Evolutionary conservation across 1,139 yeast species (phyloP), one percentile per base, ranked within the genome.

Genomic region (Spathaspora sp.): DNA sequence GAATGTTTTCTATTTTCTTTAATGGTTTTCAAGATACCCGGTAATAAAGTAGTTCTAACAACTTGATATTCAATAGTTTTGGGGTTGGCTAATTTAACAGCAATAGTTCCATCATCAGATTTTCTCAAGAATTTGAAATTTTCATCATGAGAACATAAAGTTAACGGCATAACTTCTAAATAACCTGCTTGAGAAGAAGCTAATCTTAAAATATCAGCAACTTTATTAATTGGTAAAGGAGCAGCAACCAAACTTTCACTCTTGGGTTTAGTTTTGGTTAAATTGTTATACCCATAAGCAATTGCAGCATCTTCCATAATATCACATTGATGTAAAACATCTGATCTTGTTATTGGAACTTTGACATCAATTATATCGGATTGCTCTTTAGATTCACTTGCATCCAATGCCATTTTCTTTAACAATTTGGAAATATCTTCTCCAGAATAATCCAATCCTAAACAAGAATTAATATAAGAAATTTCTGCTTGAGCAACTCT

Each of bases 281-380:
- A 78, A 65, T 89, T 89, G 70, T 91, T 88, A 76, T 86, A 95
- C 49, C 99, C 99, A 64, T 90, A 95, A 31, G 90, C 96, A 63
- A 95, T 86, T 44, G 97, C 99, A 42, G 91, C 97, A 67, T 95
- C 99, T 70, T 95, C 99, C 96, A 95, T 88, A 56, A 95, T 86
- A 69, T 95, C 99, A 77, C 99, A 93, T 67, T 90, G 96, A 68
- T 95, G 99, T 61, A 95, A 79, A 52, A 95, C 81, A 68, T 95
- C 99, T 8, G 98, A 84, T 73, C 99, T 85, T 41, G 99, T 93
- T 58, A 89, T 84, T 55, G 99, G 99, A 51, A 93, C 81, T 41
- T 72, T 65, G 46, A 93, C 96, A 47, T 86, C 84, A 47, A 91
- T 63, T 38, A 80, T 55, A 53, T 82, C 78, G 17, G 72, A 58